Conservation (phyloP, 768 basidiomycete species). For the Trametes gibbosa region DNA sequence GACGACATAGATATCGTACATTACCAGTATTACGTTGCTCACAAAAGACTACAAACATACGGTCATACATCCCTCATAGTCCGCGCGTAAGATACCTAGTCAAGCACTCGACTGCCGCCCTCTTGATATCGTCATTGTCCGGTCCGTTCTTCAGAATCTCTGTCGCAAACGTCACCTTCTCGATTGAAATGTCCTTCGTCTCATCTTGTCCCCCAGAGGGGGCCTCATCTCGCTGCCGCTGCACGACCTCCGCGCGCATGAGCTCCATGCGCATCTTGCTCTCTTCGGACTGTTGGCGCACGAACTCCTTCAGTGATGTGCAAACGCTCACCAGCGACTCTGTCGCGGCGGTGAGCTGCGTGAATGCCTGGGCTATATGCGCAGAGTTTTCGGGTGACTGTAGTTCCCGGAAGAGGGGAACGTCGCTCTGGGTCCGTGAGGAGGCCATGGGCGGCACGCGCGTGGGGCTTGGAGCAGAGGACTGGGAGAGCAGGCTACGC, state of each 20-base stretch:
- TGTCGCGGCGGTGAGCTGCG: constrained; percentile 48
- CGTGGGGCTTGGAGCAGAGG: not conserved
- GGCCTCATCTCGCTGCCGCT: constrained; percentile 41
- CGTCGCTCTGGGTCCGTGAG: constrained; percentile 8
- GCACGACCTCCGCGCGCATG: constrained; percentile 62
- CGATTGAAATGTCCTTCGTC: constrained; percentile 50
- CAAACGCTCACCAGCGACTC: constrained; percentile 57
- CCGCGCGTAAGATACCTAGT: constrained; percentile 19
- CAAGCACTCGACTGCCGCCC: constrained; percentile 16
- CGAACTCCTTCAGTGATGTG: constrained; percentile 43
- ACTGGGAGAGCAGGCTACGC: not conserved
- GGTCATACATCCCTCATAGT: not conserved
- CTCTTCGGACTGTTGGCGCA: constrained; percentile 68
- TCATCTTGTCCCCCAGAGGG: constrained; percentile 18
- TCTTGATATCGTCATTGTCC: constrained; percentile 18
- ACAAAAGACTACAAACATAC: not conserved
- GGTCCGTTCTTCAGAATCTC: constrained; percentile 55
- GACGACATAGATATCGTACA: too few relatives aligned
- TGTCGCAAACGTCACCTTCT: constrained; percentile 66
- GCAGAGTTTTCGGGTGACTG: constrained; percentile 9
- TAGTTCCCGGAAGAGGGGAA: constrained; percentile 7
- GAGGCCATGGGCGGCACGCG: not conserved
- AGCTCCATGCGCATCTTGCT: constrained; percentile 70
- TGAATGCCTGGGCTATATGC: constrained; percentile 38
- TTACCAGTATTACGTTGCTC: too few relatives aligned